Evolutionary conservation across 345 rosid genomes (phyloP).

Genomic region (Melaleuca alternifolia): DNA sequence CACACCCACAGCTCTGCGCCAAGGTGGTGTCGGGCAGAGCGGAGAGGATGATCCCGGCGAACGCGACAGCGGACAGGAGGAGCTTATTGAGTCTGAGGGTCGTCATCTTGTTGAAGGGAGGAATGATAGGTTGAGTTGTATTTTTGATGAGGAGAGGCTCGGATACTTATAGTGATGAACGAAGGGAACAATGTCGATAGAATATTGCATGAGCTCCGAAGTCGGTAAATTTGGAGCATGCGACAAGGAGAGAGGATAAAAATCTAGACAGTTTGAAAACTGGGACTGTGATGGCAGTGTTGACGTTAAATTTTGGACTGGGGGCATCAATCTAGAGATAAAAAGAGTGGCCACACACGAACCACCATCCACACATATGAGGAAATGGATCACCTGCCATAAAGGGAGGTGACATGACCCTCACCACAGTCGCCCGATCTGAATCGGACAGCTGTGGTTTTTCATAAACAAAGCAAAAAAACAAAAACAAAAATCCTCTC

Average conservation of each 20-base stretch:
- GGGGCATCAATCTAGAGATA: not conserved
- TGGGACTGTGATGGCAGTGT: not conserved
- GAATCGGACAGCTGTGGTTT: no score
- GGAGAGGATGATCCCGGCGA: not conserved
- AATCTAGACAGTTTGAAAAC: no score
- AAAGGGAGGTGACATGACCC: no score
- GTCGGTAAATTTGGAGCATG: not conserved
- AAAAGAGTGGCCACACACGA: not conserved
- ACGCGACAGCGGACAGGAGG: not conserved
- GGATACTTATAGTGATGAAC: not conserved
- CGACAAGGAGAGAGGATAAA: no score
- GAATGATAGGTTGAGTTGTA: not conserved
- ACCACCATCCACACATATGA: no score
- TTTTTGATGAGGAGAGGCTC: not conserved
- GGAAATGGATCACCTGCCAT: no score
- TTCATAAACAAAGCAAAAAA: no score
- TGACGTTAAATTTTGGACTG: not conserved
- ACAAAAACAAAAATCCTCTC: no score
- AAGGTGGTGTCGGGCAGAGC: not conserved
- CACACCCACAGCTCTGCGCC: conserved; percentile 13
- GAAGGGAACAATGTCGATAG: not conserved
- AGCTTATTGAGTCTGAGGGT: not conserved
- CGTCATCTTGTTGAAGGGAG: not conserved
- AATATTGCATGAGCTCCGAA: not conserved
- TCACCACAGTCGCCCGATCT: no score